phyloP scores from a whole-genome alignment of 2,329 filamentous ascomycete species.

The Trichophyton verrucosum region DNA sequence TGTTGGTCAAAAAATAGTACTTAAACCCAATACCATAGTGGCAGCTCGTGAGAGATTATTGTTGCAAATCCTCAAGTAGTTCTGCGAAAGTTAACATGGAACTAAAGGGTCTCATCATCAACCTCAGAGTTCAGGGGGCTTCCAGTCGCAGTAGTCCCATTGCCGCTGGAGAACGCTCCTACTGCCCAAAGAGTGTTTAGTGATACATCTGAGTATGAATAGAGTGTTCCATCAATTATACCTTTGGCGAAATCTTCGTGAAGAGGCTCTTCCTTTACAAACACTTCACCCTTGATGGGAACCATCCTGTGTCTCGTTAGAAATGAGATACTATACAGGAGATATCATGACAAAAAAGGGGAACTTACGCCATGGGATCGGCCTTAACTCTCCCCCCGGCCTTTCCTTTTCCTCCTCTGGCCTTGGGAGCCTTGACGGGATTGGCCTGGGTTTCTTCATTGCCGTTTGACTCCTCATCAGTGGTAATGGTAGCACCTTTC shows the following conservation, averaged over 20 bases:
- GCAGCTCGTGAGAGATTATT: neutral
- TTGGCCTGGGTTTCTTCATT: neutral
- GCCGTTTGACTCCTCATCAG: neutral
- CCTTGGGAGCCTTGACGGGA: neutral
- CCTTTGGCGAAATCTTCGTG: constrained; percentile 8
- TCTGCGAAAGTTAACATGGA: neutral
- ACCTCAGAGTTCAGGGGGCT: neutral
- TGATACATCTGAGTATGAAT: constrained; percentile 3
- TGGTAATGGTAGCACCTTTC: constrained; percentile 5
- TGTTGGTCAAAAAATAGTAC: neutral
- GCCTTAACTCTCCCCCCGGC: neutral
- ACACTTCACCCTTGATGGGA: neutral
- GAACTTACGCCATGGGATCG: neutral
- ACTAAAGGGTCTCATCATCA: neutral
- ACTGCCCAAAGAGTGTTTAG: neutral
- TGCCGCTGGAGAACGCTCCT: neutral
- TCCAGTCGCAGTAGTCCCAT: neutral
- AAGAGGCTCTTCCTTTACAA: neutral
- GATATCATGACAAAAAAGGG: neutral
- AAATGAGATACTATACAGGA: too few relatives aligned
- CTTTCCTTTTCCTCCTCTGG: neutral
- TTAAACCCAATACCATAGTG: neutral
- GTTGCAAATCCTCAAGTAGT: neutral
- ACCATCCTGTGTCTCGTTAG: neutral
- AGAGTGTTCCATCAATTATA: constrained; percentile 12